A percentile compares a stretch with the other conserved stretches of the same genome.
Evolutionary conservation across 345 rosid species (phyloP).

Genomic region (Murraya koenigii): DNA sequence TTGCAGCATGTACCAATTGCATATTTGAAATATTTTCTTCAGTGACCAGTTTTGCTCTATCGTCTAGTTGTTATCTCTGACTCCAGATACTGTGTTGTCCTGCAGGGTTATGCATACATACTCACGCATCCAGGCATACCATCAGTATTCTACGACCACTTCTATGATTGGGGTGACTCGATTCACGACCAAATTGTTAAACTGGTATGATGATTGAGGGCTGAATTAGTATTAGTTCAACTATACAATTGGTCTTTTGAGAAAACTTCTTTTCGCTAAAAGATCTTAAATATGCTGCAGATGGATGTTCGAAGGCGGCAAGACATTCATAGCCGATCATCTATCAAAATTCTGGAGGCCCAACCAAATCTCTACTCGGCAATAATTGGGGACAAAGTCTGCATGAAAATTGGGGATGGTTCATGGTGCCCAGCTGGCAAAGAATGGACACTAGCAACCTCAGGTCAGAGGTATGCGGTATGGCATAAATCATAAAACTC

Average conservation of each 20-base stretch:
- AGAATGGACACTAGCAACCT: conserved; percentile 75
- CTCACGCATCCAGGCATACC: conserved; percentile 96
- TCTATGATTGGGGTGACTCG: conserved; percentile 71
- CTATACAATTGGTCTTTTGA: not conserved
- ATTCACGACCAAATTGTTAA: conserved; percentile 69
- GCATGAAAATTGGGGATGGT: conserved; percentile 86
- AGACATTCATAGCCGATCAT: conserved; percentile 68
- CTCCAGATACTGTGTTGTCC: conserved; percentile 7
- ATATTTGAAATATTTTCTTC: not conserved
- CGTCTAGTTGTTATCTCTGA: not conserved
- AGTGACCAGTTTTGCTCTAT: not conserved
- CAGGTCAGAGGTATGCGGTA: conserved; percentile 74
- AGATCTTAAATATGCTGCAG: conserved; percentile 29
- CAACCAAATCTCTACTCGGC: conserved; percentile 73
- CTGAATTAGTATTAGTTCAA: not conserved
- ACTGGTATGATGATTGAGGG: conserved; percentile 38
- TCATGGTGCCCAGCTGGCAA: conserved; percentile 85
- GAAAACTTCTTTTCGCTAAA: not conserved
- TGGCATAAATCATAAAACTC: conserved; percentile 55
- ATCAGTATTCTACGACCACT: conserved; percentile 79
- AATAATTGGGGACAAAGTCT: conserved; percentile 65
- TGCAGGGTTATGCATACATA: conserved; percentile 84
- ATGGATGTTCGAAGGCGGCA: conserved; percentile 55
- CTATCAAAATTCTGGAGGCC: conserved; percentile 58
- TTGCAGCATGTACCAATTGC: not conserved